phyloP scores from a whole-genome alignment of 495 filamentous ascomycete genomes.

The Umbilicaria muhlenbergii region DNA sequence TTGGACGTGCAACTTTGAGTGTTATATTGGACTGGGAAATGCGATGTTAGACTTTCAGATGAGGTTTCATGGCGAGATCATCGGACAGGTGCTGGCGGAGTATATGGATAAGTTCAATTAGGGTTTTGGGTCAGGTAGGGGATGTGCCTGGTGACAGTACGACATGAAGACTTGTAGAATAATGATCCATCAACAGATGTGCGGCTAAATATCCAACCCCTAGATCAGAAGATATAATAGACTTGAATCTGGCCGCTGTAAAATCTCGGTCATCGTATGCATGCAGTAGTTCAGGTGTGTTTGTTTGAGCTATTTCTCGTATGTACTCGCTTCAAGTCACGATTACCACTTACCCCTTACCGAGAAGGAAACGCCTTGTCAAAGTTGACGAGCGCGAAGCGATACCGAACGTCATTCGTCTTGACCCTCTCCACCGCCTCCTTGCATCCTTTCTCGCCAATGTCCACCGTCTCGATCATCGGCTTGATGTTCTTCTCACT shows the following conservation, averaged over 20 bases:
- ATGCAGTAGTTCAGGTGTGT: too few species aligned
- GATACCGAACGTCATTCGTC: constrained; percentile 55
- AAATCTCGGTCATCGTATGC: too few species aligned
- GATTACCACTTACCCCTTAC: neutral
- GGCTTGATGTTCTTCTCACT: constrained; percentile 66
- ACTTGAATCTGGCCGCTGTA: too few species aligned
- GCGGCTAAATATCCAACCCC: too few species aligned
- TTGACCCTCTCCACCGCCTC: constrained; percentile 51
- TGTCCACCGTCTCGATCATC: constrained; percentile 65
- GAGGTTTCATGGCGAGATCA: neutral
- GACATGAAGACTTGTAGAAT: too few species aligned
- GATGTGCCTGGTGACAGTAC: too few species aligned
- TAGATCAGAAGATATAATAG: too few species aligned
- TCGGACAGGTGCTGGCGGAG: constrained; percentile 1
- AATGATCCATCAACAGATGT: too few species aligned
- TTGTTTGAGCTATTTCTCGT: too few species aligned
- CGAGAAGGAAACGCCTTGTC: constrained; percentile 39
- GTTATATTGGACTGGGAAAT: constrained; percentile 2
- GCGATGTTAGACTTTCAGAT: constrained; percentile 7
- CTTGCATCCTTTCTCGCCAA: constrained; percentile 52
- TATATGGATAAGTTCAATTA: constrained; percentile 4
- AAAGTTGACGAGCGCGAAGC: constrained; percentile 49
- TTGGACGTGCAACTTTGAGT: neutral
- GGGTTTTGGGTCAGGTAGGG: too few species aligned
- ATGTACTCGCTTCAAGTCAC: too few species aligned